Base-by-base conservation (phyloP, 2,329 filamentous ascomycete species). In the Laburnicola sp. region DNA sequence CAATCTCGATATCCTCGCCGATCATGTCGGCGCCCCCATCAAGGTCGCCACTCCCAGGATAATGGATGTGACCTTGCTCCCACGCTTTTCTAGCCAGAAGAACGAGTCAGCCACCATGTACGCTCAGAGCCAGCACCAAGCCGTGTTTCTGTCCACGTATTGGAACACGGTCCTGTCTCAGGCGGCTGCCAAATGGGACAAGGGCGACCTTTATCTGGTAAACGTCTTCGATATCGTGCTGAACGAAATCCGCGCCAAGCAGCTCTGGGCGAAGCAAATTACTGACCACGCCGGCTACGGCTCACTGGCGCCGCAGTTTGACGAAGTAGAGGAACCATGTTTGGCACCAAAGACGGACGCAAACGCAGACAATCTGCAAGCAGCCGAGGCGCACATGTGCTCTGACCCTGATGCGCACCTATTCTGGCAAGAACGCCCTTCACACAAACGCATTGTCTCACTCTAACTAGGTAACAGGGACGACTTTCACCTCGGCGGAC, bases 41-140 rank as follows among this genome's bases (percentile, higher is more conserved):
- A n/a, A 65, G 45, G 57, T 73, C 34, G 56, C 73, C 25, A 53
- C 70, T 42, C 65, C 69, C 35, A 64, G 59, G 28, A 50, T 72
- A 39, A 50, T 70, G 45, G 72, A 74, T 56, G 59, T 70, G 30
- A 70, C 67, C 11, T 73, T 73, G 50, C 53, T 73, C 35, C 71
- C 71, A 44, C 59, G 57, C 42, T 72, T 70, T 48, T 62, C 66
- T 31, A 51, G 47, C 39, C 62, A 52, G 50, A 60, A 54, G 39
- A 65, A 62, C 46, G 54, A 63, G 25, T 53, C 55, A 34, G 53
- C 61, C 35, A 39, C 52, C 52, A 52, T 35, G 48, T 72, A 69
- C 37, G 69, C 70, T 10, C 58, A 67, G 44, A 53, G 58, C 39
- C 70, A 74, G 48, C 71, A 72, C 49, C 58, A 64, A 41, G 51